Evolutionary conservation across 2,329 filamentous ascomycete genomes (phyloP).

Genomic region (Aspergillus bombycis): DNA sequence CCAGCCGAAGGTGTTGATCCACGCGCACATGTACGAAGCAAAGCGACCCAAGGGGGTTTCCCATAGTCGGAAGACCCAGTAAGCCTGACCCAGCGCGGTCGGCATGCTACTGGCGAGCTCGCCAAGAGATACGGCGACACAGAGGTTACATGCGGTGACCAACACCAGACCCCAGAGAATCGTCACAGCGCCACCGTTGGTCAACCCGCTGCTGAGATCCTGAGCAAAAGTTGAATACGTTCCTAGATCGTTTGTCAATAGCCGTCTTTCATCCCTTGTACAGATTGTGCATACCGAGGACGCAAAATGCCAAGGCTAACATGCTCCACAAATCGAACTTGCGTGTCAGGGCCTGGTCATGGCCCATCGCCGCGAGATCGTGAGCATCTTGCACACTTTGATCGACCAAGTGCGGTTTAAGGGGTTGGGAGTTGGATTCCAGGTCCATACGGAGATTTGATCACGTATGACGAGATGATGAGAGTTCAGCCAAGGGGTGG

Average conservation of each 20-base stretch:
- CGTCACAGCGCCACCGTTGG: slow-evolving; percentile 67
- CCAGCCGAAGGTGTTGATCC: slow-evolving; percentile 65
- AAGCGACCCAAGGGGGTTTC: slow-evolving; percentile 49
- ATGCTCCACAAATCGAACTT: slow-evolving; percentile 61
- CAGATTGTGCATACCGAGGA: slow-evolving; percentile 44
- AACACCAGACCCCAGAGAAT: slow-evolving; percentile 71
- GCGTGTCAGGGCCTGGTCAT: slow-evolving; percentile 46
- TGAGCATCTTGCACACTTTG: slow-evolving; percentile 45
- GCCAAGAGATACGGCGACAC: slow-evolving; percentile 67
- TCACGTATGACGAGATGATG: background rate
- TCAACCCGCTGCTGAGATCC: slow-evolving; percentile 54
- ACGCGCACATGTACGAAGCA: slow-evolving; percentile 60
- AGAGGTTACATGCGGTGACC: slow-evolving; percentile 63
- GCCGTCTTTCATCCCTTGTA: background rate
- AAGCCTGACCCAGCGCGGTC: slow-evolving; percentile 62
- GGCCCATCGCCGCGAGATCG: slow-evolving; percentile 46
- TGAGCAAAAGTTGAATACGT: slow-evolving; percentile 64
- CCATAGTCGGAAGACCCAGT: slow-evolving; percentile 57
- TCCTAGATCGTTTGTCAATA: slow-evolving; percentile 27
- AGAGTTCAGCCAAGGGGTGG: slow-evolving; percentile 27
- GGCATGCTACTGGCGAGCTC: slow-evolving; percentile 69
- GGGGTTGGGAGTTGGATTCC: slow-evolving; percentile 27
- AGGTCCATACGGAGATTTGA: slow-evolving; percentile 29
- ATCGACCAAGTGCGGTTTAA: slow-evolving; percentile 36
- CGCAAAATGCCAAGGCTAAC: slow-evolving; percentile 60